Evolutionary conservation across 352 stramenopile genomes (phyloP).

Genomic region (Sclerospora graminicola): DNA sequence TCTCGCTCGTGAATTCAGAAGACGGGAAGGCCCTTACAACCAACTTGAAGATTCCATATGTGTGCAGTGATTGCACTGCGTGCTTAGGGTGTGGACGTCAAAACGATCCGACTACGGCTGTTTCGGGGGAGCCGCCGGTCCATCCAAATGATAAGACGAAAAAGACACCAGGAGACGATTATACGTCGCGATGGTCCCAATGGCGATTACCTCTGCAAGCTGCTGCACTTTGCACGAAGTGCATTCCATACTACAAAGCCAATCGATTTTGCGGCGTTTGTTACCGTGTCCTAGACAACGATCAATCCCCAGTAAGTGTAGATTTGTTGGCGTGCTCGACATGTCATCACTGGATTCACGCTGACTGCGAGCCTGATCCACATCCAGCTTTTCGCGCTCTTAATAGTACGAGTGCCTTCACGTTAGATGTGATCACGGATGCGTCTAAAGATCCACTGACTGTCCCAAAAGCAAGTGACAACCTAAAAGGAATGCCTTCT

Average conservation of each 20-base stretch:
- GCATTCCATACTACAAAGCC: conserved; percentile 47
- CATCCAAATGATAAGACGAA: not conserved
- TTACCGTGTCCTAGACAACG: conserved; percentile 34
- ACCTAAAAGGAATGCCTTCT: not conserved
- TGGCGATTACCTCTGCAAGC: conserved; percentile 60
- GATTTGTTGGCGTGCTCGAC: conserved; percentile 59
- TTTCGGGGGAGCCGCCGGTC: not conserved
- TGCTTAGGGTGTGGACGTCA: conserved; percentile 47
- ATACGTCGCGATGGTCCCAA: conserved; percentile 34
- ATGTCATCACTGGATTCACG: conserved; percentile 75
- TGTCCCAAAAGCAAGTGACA: not conserved
- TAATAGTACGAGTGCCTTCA: conserved; percentile 26
- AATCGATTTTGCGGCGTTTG: conserved; percentile 75
- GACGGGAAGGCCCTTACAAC: conserved; percentile 43
- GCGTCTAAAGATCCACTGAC: conserved; percentile 11
- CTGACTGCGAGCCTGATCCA: conserved; percentile 64
- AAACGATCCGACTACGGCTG: not conserved
- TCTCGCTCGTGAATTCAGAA: conserved; percentile 45
- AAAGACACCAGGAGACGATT: not conserved
- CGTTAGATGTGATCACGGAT: conserved; percentile 38
- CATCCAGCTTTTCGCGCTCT: conserved; percentile 43
- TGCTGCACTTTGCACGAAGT: conserved; percentile 52
- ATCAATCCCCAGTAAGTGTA: conserved; percentile 31
- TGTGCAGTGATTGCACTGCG: conserved; percentile 49
- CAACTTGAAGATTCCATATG: conserved; percentile 56